phyloP scores from a whole-genome alignment of 345 rosid genomes.

The Salix brachista region DNA sequence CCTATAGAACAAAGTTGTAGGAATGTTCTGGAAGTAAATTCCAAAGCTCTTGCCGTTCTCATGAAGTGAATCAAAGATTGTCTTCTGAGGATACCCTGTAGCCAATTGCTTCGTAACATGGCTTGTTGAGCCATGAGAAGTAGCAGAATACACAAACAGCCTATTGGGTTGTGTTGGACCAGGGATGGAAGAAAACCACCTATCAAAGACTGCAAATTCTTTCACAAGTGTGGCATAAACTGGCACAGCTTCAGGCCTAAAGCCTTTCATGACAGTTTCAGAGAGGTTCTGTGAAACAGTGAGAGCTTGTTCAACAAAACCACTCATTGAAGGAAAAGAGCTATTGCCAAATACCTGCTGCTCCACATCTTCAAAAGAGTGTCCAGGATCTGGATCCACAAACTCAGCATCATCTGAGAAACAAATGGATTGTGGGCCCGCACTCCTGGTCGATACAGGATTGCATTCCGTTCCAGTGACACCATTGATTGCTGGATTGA shows the following conservation, averaged over 20 bases:
- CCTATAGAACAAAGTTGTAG: conserved; percentile 77
- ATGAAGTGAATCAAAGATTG: conserved; percentile 83
- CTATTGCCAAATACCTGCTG: conserved; percentile 79
- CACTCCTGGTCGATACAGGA: conserved; percentile 45
- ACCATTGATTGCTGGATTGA: conserved; percentile 70
- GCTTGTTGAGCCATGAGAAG: conserved; percentile 92
- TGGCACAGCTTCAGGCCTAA: conserved; percentile 68
- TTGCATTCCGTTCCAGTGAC: conserved; percentile 91
- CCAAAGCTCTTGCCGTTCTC: conserved; percentile 64
- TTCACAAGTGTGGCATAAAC: conserved; percentile 56
- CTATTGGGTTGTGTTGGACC: conserved; percentile 98
- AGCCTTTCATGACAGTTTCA: conserved; percentile 81
- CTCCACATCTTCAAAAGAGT: conserved; percentile 80
- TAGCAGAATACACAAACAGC: conserved; percentile 80
- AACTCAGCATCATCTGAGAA: conserved; percentile 85
- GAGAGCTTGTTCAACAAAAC: conserved; percentile 88
- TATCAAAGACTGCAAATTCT: conserved; percentile 79
- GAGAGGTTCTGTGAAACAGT: conserved; percentile 67
- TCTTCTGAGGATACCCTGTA: conserved; percentile 80
- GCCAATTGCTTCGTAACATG: conserved; percentile 76
- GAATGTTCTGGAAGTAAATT: conserved; percentile 73
- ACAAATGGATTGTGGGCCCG: conserved; percentile 50
- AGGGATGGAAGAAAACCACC: conserved; percentile 94
- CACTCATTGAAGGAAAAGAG: conserved; percentile 74
- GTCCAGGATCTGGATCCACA: conserved; percentile 98